Conservation (phyloP, 768 basidiomycete species). For the Neoboletus brunneissimus region DNA sequence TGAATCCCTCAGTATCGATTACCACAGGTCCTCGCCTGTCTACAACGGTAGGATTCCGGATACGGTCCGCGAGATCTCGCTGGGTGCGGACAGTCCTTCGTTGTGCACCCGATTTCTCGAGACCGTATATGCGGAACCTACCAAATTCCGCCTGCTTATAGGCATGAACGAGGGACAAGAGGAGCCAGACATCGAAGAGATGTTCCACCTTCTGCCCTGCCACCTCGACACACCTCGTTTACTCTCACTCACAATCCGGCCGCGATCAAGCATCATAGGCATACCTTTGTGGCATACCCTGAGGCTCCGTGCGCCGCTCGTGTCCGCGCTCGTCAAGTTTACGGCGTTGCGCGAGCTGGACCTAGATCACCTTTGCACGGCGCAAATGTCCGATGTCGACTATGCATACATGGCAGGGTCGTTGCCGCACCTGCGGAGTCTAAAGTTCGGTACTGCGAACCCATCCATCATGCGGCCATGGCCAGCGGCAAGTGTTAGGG, state of each 20-base stretch:
- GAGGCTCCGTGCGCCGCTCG: neutral
- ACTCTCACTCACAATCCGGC: constrained; percentile 4
- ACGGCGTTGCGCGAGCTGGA: constrained; percentile 13
- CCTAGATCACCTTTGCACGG: constrained; percentile 15
- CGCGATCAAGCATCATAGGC: neutral
- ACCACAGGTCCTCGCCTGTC: neutral
- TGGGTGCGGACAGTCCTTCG: neutral
- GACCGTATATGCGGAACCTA: constrained; percentile 12
- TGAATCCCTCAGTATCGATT: constrained; percentile 15
- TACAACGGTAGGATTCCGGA: constrained; percentile 14
- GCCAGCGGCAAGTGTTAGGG: constrained; percentile 9
- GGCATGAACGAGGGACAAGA: constrained; percentile 5
- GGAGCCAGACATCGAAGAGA: neutral
- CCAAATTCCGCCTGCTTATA: constrained; percentile 3
- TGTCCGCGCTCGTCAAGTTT: constrained; percentile 14
- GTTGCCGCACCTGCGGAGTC: constrained; percentile 4
- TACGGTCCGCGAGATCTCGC: constrained; percentile 11
- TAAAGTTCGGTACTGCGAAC: constrained; percentile 17
- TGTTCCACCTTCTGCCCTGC: constrained; percentile 9
- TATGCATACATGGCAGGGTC: constrained; percentile 10
- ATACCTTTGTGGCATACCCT: constrained; percentile 1
- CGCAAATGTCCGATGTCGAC: constrained; percentile 7
- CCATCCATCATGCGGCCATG: neutral
- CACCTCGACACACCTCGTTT: constrained; percentile 13
- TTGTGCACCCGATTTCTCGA: constrained; percentile 11